Conservation (phyloP, 805 yeast species). For the Pichia gijzeniarum region DNA sequence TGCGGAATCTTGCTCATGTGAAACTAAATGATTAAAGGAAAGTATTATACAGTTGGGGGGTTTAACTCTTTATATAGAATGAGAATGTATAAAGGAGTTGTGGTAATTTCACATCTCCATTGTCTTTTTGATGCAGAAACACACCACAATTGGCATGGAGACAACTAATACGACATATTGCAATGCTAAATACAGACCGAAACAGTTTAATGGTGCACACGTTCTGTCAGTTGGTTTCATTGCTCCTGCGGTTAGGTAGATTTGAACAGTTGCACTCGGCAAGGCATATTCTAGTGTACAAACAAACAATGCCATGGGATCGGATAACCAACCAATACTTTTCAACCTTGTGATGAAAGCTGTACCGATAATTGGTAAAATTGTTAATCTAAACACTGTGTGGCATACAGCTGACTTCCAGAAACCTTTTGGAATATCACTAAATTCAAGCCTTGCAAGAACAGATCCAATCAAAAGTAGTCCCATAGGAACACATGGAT, state of each 20-base stretch:
- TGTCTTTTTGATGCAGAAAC: slow-evolving; percentile 33
- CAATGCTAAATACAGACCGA: slow-evolving; percentile 43
- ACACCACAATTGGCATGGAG: slow-evolving; percentile 46
- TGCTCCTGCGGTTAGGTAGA: slow-evolving; percentile 53
- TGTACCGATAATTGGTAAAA: slow-evolving; percentile 50
- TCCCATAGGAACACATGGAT: slow-evolving; percentile 52
- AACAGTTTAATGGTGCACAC: slow-evolving; percentile 45
- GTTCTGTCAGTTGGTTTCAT: slow-evolving; percentile 44
- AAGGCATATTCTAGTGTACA: slow-evolving; percentile 42
- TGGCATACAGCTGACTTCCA: slow-evolving; percentile 48
- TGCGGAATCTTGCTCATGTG: too few relatives aligned
- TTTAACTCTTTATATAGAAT: too few relatives aligned
- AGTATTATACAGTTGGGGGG: neutral
- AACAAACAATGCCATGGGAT: slow-evolving; percentile 36
- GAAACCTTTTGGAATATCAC: slow-evolving; percentile 42
- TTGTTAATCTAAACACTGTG: slow-evolving; percentile 35
- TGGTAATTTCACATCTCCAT: slow-evolving; percentile 16
- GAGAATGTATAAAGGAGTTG: neutral
- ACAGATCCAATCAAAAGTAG: slow-evolving; percentile 48
- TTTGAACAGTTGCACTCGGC: slow-evolving; percentile 54
- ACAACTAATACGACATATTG: slow-evolving; percentile 43
- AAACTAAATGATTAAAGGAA: neutral
- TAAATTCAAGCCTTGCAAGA: slow-evolving; percentile 43
- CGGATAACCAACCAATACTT: slow-evolving; percentile 44
- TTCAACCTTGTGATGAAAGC: slow-evolving; percentile 41